These are phyloP conservation scores for Hippophae tibetana DNA, from an alignment of 306 rosid genomes.

Conservation along the genomic window DNA sequence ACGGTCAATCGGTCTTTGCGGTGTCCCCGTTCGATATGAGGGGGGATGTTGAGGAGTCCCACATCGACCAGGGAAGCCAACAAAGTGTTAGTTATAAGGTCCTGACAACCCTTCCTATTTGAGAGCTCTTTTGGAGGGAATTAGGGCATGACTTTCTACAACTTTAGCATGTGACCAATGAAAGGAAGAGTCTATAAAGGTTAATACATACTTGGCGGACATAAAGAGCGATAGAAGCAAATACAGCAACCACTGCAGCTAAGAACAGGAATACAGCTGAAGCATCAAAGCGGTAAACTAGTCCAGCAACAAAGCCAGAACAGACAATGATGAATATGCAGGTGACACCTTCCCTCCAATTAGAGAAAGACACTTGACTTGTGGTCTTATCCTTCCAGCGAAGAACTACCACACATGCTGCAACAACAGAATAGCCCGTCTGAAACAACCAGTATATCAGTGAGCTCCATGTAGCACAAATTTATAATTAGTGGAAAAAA, in stretches of 20 bases:
- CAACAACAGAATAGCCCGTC: slow-evolving; percentile 98
- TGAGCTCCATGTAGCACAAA: slow-evolving; percentile 4
- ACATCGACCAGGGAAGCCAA: no score
- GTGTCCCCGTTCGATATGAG: no score
- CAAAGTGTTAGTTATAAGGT: no score
- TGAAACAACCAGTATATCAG: slow-evolving; percentile 35
- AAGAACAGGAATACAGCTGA: slow-evolving; percentile 37
- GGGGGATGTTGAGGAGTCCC: no score
- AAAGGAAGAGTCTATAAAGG: background rate
- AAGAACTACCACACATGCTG: slow-evolving; percentile 83
- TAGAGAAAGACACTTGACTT: slow-evolving; percentile 39
- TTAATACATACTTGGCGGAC: slow-evolving; percentile 59
- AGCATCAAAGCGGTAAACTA: slow-evolving; percentile 42
- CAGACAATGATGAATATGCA: slow-evolving; percentile 58
- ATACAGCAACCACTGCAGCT: slow-evolving; percentile 37
- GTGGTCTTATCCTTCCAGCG: slow-evolving; percentile 69
- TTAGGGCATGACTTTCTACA: no score
- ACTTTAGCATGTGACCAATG: background rate
- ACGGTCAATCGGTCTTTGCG: no score
- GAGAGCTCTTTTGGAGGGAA: no score
- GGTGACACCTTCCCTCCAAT: slow-evolving; percentile 67
- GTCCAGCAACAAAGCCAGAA: slow-evolving; percentile 72
- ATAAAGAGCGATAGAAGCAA: slow-evolving; percentile 50
- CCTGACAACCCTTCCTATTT: no score
- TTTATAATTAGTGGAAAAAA: background rate